A percentile compares a stretch with the other conserved stretches of the same genome.
These are phyloP conservation scores for Physcomitrium patens DNA, from an alignment of 225 moss, liverwort and hornwort species.

Conservation along the genomic window DNA sequence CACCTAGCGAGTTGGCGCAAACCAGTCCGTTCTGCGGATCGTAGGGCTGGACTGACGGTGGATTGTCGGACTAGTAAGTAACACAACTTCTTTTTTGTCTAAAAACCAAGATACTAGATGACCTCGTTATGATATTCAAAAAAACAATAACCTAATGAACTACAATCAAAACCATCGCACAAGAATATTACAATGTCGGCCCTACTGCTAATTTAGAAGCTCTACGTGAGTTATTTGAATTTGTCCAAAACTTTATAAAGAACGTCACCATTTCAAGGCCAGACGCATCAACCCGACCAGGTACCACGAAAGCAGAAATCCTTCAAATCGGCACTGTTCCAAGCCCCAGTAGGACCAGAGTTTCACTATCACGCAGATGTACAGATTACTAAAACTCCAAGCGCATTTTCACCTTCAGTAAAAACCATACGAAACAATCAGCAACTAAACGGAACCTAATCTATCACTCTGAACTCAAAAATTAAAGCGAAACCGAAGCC, in stretches of 20 bases:
- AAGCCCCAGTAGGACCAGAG: neutral
- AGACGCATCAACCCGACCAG: conserved; percentile 21
- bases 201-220: too few relatives aligned
- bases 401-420: neutral
- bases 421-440: too few relatives aligned
- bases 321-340: too few relatives aligned
- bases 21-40: neutral
- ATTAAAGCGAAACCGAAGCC: neutral
- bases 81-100: neutral
- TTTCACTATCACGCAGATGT: conserved; percentile 1
- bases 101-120: neutral
- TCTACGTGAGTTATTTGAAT: neutral
- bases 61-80: neutral
- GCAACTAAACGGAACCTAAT: neutral
- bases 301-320: neutral
- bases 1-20: neutral
- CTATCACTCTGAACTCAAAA: conserved; percentile 15
- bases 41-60: too few relatives aligned
- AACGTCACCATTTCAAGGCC: neutral
- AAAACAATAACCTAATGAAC: too few relatives aligned
- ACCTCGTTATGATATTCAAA: neutral
- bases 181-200: neutral
- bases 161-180: neutral
- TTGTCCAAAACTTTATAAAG: neutral
- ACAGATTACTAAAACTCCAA: neutral